Evolutionary conservation across 1,139 yeast species (phyloP), one percentile per base, ranked within the genome.

Genomic region (Kurtzmaniella quercitrusa): DNA sequence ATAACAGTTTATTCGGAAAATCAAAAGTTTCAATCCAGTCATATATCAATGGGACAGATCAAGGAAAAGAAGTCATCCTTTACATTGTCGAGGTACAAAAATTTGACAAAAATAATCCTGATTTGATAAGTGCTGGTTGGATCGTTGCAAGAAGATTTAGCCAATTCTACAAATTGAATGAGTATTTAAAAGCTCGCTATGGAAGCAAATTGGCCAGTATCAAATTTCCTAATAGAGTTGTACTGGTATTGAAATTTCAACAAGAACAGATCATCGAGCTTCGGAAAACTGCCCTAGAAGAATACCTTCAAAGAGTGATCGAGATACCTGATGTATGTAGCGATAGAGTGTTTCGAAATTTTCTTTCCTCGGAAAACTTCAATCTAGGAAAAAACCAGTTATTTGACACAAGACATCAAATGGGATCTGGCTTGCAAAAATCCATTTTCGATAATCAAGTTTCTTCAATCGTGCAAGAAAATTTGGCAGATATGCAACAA

Each of bases 111-210:
- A 71, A 68, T 11, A 66, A 69, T 45, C 68, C 73, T 2, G 70
- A 72, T 15, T 67, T 66, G 6, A 74, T 77, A 7, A 70, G 79
- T 8, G 89, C 93, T 0, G 89, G 91, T 0, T 91, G 97, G 97
- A 81, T 88, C 41, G 88, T 90, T 27, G 94, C 96, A 0, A 68
- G 97, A 52, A 68, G 98, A 45, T 91, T 82, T 57, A 86, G 88
- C 54, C 97, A 91, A 55, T 91, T 91, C 59, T 81, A 75, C 61
- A 79, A 76, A 49, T 68, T 91, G 27, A 82, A 90, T 55, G 81
- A 79, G 50, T 82, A 85, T 51, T 65, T 91, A 49, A 78, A 75
- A 45, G 60, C 62, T 3, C 68, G 66, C 41, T 84, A 83, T 52
- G 27, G 25, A 19, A 73, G 81, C 0, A 66, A 65, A 40, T 81